Conservation (phyloP, 805 yeast genomes). For the Brettanomyces naardenensis region DNA sequence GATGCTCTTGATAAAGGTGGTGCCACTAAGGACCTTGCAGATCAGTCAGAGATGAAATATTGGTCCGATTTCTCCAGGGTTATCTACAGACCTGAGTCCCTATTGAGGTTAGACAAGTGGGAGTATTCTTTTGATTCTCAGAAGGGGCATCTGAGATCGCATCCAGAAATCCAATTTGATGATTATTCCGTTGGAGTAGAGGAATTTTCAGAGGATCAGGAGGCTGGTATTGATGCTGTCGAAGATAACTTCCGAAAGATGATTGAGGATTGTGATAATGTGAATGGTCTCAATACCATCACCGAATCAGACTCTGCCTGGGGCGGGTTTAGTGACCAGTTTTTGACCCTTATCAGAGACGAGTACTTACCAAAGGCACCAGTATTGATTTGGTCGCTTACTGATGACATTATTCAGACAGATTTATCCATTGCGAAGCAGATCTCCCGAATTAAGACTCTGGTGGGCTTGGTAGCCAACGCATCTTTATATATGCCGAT, state of each 20-base stretch:
- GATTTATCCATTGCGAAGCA: constrained; percentile 6
- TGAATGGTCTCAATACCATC: constrained; percentile 63
- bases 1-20: constrained; percentile 45
- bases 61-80: constrained; percentile 81
- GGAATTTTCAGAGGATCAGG: constrained; percentile 40
- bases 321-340: constrained; percentile 63
- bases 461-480: constrained; percentile 35
- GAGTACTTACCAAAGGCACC: constrained; percentile 52
- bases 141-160: constrained; percentile 15
- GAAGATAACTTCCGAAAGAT: constrained; percentile 53
- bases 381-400: constrained; percentile 38
- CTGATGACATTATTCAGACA: constrained; percentile 2
- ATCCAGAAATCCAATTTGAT: constrained; percentile 33
- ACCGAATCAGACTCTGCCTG: constrained; percentile 75
- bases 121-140: constrained; percentile 33
- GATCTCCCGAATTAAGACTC: constrained; percentile 37
- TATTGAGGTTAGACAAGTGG: constrained; percentile 54
- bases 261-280: constrained; percentile 68
- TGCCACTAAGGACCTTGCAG: constrained; percentile 28
- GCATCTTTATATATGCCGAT: constrained; percentile 56
- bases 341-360: constrained; percentile 54
- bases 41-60: constrained; percentile 36
- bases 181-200: constrained; percentile 48
- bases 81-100: constrained; percentile 53
- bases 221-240: constrained; percentile 34